A percentile compares a stretch with the other conserved stretches of the same genome.
Evolutionary conservation across 2,329 filamentous ascomycete species (phyloP).

Genomic region (Penicillium sclerotigenum): DNA sequence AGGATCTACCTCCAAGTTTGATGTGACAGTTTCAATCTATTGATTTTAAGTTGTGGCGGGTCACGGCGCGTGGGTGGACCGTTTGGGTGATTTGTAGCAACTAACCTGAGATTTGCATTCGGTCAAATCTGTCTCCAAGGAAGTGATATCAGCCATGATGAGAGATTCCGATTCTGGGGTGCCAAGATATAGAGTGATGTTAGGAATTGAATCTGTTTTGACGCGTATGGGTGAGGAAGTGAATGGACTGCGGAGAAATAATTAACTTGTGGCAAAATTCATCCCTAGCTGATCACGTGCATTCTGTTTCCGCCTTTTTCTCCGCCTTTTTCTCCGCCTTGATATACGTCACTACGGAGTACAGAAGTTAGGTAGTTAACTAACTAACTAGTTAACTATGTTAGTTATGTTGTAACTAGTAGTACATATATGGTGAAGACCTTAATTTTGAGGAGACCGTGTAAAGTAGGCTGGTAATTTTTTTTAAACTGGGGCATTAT

Average conservation of each 20-base stretch:
- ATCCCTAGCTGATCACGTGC: not conserved
- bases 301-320: not conserved
- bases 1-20: constrained; percentile 74
- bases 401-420: too few relatives aligned
- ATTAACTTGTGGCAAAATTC: not conserved
- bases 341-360: not conserved
- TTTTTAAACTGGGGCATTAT: too few relatives aligned
- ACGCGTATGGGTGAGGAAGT: not conserved
- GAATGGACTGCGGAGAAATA: not conserved
- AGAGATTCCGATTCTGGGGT: not conserved
- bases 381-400: too few relatives aligned
- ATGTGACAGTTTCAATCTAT: constrained; percentile 73
- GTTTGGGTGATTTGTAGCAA: not conserved
- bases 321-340: not conserved
- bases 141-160: constrained; percentile 44
- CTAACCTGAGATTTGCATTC: constrained; percentile 59
- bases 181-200: not conserved
- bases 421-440: not conserved
- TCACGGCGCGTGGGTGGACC: not conserved
- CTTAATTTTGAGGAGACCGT: too few relatives aligned
- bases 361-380: too few relatives aligned
- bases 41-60: constrained; percentile 6
- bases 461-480: not conserved
- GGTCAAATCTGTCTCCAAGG: constrained; percentile 52
- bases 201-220: not conserved